A percentile compares a stretch with the other conserved stretches of the same genome.
These are phyloP conservation scores for Collybia mongolica DNA, from an alignment of 768 basidiomycete genomes.

Conservation along the genomic window DNA sequence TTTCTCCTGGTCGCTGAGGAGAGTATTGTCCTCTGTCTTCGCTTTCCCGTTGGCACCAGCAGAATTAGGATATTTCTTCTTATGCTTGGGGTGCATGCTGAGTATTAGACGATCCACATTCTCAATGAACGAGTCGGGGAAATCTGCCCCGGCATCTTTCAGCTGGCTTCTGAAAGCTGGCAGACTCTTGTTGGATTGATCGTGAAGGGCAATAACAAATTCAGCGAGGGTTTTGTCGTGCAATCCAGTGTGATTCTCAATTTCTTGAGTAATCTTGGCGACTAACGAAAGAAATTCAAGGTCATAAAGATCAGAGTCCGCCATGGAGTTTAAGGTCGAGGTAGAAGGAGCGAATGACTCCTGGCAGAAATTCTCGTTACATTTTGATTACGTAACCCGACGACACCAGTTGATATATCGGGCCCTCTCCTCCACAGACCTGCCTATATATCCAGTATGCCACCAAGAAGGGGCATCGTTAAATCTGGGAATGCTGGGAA, in stretches of 20 bases:
- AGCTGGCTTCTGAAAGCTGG: slow-evolving; percentile 82
- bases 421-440: not conserved
- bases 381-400: slow-evolving; percentile 6
- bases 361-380: slow-evolving; percentile 5
- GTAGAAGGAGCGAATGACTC: slow-evolving; percentile 2
- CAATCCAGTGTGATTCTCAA: slow-evolving; percentile 81
- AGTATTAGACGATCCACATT: slow-evolving; percentile 94
- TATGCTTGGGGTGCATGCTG: slow-evolving; percentile 94
- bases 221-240: slow-evolving; percentile 95
- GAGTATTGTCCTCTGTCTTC: slow-evolving; percentile 28
- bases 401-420: too few relatives aligned
- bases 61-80: slow-evolving; percentile 58
- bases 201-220: slow-evolving; percentile 90
- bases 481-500: slow-evolving; percentile 92
- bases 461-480: slow-evolving; percentile 73
- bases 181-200: slow-evolving; percentile 70
- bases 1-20: slow-evolving; percentile 65
- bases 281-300: slow-evolving; percentile 93
- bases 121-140: slow-evolving; percentile 88
- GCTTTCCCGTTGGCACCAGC: slow-evolving; percentile 34
- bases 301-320: slow-evolving; percentile 79
- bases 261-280: slow-evolving; percentile 89
- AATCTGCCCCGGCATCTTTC: slow-evolving; percentile 72
- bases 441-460: slow-evolving; percentile 37
- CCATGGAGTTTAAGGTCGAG: slow-evolving; percentile 37